Evolutionary conservation across 176 grass and related monocot genomes (phyloP).

Genomic region (Eremochloa ophiuroides): DNA sequence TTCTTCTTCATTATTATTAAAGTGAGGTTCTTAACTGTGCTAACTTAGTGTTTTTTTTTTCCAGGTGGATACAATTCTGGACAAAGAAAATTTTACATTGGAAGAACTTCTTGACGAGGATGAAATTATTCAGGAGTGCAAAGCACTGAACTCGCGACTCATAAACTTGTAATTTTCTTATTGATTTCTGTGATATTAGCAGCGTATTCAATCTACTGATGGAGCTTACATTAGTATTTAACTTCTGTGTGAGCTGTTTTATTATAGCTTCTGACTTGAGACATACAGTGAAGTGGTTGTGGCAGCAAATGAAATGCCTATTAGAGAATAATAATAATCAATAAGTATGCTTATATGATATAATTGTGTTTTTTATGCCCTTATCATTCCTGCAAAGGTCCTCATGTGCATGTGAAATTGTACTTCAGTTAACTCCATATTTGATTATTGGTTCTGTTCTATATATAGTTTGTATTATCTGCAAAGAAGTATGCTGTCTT

Average conservation of each 20-base stretch:
- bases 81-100: conserved; percentile 96
- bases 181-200: conserved; percentile 4
- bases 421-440: background rate
- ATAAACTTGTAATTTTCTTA: conserved; percentile 87
- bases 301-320: background rate
- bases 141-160: conserved; percentile 87
- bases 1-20: background rate
- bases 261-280: conserved; percentile 7
- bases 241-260: background rate
- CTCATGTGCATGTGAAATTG: background rate
- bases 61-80: conserved; percentile 98
- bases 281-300: background rate
- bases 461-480: background rate
- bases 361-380: conserved; percentile 15
- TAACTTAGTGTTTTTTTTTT: conserved; percentile 27
- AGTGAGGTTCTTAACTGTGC: background rate
- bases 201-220: background rate
- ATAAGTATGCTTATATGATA: background rate
- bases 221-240: background rate
- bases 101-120: conserved; percentile 99
- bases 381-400: background rate
- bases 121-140: conserved; percentile 99
- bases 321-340: background rate
- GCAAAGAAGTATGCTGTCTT: background rate
- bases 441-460: background rate